A percentile compares a stretch with the other conserved stretches of the same genome.
Conservation (phyloP, 2,329 filamentous ascomycete genomes). For the Ascochyta pisi region DNA sequence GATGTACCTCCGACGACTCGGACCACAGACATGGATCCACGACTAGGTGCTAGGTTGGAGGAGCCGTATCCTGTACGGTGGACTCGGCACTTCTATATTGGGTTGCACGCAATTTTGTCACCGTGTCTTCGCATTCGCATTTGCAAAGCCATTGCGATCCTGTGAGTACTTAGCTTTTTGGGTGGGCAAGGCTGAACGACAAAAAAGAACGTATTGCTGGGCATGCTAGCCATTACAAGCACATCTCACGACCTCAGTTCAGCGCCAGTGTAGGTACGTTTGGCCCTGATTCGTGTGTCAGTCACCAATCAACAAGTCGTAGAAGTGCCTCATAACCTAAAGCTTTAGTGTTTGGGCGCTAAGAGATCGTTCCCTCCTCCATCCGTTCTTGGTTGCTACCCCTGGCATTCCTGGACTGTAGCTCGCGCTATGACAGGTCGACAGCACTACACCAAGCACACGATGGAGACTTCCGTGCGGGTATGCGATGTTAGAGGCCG, state of each 20-base stretch:
- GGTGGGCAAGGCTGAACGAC: background rate
- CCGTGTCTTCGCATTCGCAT: background rate
- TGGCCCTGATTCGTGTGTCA: slow-evolving; percentile 2
- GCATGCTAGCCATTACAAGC: slow-evolving; percentile 4
- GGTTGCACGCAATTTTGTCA: slow-evolving; percentile 6
- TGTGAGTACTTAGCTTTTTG: background rate
- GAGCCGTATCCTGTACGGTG: slow-evolving; percentile 6
- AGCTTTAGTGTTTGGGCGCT: background rate
- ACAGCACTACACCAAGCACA: background rate
- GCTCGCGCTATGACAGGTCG: background rate
- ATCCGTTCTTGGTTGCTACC: slow-evolving; percentile 1
- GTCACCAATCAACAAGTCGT: background rate
- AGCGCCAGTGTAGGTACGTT: slow-evolving; percentile 12
- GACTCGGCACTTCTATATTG: slow-evolving; percentile 15
- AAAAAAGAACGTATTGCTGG: background rate
- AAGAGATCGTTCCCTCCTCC: background rate
- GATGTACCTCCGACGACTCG: slow-evolving; percentile 13
- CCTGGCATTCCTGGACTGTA: slow-evolving; percentile 1
- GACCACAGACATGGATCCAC: background rate
- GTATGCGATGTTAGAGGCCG: background rate
- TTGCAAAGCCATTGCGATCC: background rate
- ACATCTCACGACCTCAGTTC: background rate
- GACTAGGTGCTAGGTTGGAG: slow-evolving; percentile 6
- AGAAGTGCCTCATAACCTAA: slow-evolving; percentile 10
- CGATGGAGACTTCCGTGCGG: background rate